Conservation (phyloP, 805 yeast species). For the Saturnispora saitoi region DNA sequence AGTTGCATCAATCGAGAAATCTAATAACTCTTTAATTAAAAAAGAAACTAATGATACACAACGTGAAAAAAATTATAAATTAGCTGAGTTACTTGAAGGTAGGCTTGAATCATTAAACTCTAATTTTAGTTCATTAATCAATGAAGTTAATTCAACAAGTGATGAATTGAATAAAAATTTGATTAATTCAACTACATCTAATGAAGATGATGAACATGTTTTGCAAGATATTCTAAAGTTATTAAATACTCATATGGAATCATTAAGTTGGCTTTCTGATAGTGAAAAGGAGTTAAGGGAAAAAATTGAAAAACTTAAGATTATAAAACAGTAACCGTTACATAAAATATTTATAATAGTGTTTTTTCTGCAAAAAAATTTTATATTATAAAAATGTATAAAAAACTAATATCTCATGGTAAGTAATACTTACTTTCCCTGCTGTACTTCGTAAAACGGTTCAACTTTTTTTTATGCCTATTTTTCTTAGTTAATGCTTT, state of each 20-base stretch:
- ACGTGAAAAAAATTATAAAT: constrained; percentile 79
- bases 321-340: constrained; percentile 4
- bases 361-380: neutral
- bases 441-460: too few relatives aligned
- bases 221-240: constrained; percentile 68
- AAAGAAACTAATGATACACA: constrained; percentile 61
- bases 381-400: neutral
- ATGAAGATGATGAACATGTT: constrained; percentile 27
- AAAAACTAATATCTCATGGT: neutral
- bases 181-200: constrained; percentile 22
- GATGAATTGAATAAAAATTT: constrained; percentile 65
- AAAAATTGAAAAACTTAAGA: constrained; percentile 42
- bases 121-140: constrained; percentile 65
- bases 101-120: constrained; percentile 70
- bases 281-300: constrained; percentile 60
- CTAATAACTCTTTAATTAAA: constrained; percentile 10
- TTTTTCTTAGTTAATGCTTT: too few relatives aligned
- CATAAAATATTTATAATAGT: neutral
- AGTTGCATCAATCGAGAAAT: constrained; percentile 29
- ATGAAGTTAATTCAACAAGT: constrained; percentile 77
- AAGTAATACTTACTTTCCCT: too few relatives aligned
- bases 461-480: too few relatives aligned
- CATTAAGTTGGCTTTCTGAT: constrained; percentile 78
- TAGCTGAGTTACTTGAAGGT: constrained; percentile 79
- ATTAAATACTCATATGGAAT: constrained; percentile 81